phyloP scores from a whole-genome alignment of 2,329 filamentous ascomycete species.

The Ceratocystis ficicola region DNA sequence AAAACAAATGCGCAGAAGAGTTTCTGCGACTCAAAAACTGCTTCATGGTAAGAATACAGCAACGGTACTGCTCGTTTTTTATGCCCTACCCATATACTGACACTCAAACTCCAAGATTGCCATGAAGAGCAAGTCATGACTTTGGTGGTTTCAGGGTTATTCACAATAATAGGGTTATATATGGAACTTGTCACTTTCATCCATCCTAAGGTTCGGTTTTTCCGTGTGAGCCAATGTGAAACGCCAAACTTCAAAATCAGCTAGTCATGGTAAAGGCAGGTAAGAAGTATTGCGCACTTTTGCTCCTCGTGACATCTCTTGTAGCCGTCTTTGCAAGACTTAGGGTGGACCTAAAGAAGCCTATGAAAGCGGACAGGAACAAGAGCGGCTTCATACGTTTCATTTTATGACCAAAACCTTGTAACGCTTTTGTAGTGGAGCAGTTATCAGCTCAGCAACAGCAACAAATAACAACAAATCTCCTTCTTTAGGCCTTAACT shows the following conservation, averaged over 20 bases:
- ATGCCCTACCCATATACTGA: not conserved
- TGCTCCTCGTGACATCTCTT: no score
- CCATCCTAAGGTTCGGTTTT: no score
- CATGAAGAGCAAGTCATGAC: conserved; percentile 11
- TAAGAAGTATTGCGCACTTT: no score
- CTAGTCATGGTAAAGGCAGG: no score
- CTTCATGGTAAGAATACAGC: conserved; percentile 49
- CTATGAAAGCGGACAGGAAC: not conserved
- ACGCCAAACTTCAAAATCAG: no score
- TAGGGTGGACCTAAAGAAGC: no score
- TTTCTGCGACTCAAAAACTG: conserved; percentile 81
- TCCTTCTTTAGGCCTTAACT: not conserved
- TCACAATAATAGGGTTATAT: not conserved
- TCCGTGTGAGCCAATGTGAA: no score
- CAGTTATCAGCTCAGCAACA: not conserved
- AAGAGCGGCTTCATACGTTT: not conserved
- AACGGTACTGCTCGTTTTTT: not conserved
- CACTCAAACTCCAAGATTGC: not conserved
- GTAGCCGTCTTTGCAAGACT: no score
- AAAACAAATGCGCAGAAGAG: conserved; percentile 78
- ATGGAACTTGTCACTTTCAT: no score
- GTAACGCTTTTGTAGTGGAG: not conserved
- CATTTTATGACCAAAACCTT: not conserved
- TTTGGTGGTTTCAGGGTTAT: not conserved
- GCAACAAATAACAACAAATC: not conserved